Percentiles rank a stretch among this genome's conserved stretches.
Conservation (phyloP, 2,329 filamentous ascomycete genomes). For the Aspergillus luchuensis region DNA sequence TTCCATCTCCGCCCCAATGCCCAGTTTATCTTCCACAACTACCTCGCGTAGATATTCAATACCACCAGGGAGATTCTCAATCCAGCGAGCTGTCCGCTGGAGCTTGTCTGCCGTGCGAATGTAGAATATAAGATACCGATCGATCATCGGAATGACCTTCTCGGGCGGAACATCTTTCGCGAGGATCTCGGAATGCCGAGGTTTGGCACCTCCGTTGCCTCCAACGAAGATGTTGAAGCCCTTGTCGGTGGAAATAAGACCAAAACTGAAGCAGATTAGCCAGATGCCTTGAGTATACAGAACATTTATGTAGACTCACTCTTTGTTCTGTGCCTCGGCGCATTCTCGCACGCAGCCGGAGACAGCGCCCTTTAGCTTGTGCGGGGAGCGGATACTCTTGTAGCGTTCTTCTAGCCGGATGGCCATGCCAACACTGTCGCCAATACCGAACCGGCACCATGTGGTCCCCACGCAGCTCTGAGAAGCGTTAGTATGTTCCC, state of each 20-base stretch:
- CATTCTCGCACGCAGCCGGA: constrained; percentile 92
- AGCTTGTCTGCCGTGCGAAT: constrained; percentile 90
- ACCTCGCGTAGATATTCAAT: constrained; percentile 82
- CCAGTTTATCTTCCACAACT: constrained; percentile 80
- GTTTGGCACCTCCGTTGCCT: constrained; percentile 86
- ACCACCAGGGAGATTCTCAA: constrained; percentile 80
- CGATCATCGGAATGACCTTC: constrained; percentile 79
- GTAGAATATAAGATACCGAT: constrained; percentile 91
- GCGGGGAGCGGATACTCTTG: constrained; percentile 84
- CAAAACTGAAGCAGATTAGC: constrained; percentile 61
- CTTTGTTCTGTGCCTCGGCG: constrained; percentile 89
- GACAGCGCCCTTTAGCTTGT: constrained; percentile 90
- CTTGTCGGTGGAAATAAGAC: constrained; percentile 87
- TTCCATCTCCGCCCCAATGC: constrained; percentile 81
- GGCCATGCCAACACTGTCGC: constrained; percentile 88
- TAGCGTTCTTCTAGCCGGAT: constrained; percentile 86
- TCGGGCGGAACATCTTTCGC: constrained; percentile 83
- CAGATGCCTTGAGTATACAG: no score
- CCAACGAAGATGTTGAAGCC: constrained; percentile 92
- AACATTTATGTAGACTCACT: constrained; percentile 54
- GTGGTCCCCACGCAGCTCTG: constrained; percentile 82
- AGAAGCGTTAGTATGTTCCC: constrained; percentile 10
- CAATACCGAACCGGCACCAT: constrained; percentile 87
- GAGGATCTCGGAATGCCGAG: constrained; percentile 77
- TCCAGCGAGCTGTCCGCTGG: constrained; percentile 84